Evolutionary conservation across 805 yeast genomes (phyloP).

Genomic region (Ogataea trehalophila): DNA sequence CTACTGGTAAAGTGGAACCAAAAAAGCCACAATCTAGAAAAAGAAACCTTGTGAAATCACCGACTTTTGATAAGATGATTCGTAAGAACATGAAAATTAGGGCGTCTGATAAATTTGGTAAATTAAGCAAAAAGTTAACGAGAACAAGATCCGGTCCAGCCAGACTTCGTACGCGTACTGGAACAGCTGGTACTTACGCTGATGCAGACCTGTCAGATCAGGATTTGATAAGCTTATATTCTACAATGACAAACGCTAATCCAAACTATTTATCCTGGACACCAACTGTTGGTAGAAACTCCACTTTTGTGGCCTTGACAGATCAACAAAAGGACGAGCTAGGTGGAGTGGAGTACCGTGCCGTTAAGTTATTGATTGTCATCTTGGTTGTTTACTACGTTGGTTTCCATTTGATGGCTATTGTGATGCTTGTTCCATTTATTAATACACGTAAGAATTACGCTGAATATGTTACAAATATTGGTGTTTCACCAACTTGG

Average conservation of each 20-base stretch:
- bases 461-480: constrained; percentile 36
- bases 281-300: constrained; percentile 90
- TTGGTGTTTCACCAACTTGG: constrained; percentile 78
- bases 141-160: constrained; percentile 11
- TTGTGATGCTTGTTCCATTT: constrained; percentile 60
- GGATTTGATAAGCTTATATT: constrained; percentile 25
- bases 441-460: constrained; percentile 40
- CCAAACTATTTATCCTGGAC: constrained; percentile 79
- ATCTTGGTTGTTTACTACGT: constrained; percentile 64
- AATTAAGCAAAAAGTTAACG: constrained; percentile 25
- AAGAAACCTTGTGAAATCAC: constrained; percentile 30
- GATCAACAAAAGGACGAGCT: constrained; percentile 86
- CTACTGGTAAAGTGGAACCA: constrained; percentile 6
- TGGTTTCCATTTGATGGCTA: constrained; percentile 63
- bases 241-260: constrained; percentile 9
- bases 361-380: constrained; percentile 69
- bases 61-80: constrained; percentile 44
- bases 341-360: constrained; percentile 96
- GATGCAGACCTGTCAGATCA: constrained; percentile 23
- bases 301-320: constrained; percentile 78
- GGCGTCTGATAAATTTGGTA: constrained; percentile 8
- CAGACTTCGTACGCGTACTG: background rate
- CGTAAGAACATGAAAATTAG: constrained; percentile 22
- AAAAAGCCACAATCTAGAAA: constrained; percentile 7
- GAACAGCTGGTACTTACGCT: background rate